Base-by-base conservation (phyloP, 129 eudicot genomes). In the Arctium lappa region DNA sequence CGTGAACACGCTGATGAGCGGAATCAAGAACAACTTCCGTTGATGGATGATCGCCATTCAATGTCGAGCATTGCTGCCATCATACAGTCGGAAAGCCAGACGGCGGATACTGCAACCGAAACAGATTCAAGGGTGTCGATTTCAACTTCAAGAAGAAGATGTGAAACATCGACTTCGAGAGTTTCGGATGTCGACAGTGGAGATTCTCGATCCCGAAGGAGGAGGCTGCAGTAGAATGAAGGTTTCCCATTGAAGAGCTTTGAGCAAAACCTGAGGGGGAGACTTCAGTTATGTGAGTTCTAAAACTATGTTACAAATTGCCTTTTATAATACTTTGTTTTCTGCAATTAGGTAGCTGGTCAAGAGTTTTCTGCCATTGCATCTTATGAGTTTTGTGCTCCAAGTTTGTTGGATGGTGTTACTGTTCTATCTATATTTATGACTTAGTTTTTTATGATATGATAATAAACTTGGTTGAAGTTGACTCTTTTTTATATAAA, bases 1-100 rank as follows among this genome's bases (percentile, higher is more conserved):
- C 91, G 85, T 7, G 79, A 70, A 44, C 83, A 87, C 77, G 82
- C 93, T 3, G 86, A 84, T 18, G 93, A 80, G 63, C 88, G 86
- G 42, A 89, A 87, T 83, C 88, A 79, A 69, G 94, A 89, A 13
- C 88, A 68, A 37, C 72, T 77, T 73, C 87, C 82, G 3, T 74
- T 86, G 30, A 87, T 89, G 72, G 99, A 93, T 81, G 95, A 95
- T 81, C 86, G 99, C 31, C 95, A 93, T 80, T 95, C 95, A 6
- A 87, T 95, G 80, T 90, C 97, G 22, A 93, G 98, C 85, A 91
- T 91, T 46, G 98, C 99, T 88, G 99, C 92, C 39, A 89, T 90
- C 40, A 91, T 93, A 46, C 99, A 91, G 70, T 89, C 98, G 1
- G 99, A 89, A 82, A 86, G 91, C 74, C 95, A 82, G 66, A 92